Evolutionary conservation across 768 basidiomycete species (phyloP).

Genomic region (Agrocybe praecox): DNA sequence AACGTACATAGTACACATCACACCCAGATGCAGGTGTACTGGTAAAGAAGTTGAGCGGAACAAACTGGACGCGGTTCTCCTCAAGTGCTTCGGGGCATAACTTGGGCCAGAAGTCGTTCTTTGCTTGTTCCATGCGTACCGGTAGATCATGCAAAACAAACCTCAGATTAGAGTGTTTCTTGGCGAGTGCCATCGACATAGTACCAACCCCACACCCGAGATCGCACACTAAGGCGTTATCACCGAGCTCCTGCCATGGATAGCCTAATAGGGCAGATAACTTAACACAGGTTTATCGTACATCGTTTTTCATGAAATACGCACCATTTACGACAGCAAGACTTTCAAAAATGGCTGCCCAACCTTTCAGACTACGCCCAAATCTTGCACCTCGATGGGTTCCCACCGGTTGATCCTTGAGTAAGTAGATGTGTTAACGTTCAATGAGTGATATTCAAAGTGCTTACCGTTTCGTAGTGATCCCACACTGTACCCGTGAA

Average conservation of each 20-base stretch:
- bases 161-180: slow-evolving; percentile 33
- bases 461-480: not conserved
- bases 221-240: slow-evolving; percentile 35
- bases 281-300: too few relatives aligned
- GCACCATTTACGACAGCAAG: not conserved
- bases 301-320: too few relatives aligned
- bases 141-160: slow-evolving; percentile 43
- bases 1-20: slow-evolving; percentile 42
- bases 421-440: too few relatives aligned
- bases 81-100: slow-evolving; percentile 29
- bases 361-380: not conserved
- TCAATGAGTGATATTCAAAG: too few relatives aligned
- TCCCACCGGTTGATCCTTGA: not conserved
- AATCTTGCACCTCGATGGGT: not conserved
- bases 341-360: not conserved
- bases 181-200: slow-evolving; percentile 31
- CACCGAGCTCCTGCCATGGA: slow-evolving; percentile 32
- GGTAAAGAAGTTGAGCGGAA: slow-evolving; percentile 39
- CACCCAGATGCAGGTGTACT: slow-evolving; percentile 36
- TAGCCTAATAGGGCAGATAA: slow-evolving; percentile 25
- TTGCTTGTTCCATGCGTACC: slow-evolving; percentile 28
- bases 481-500: not conserved
- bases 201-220: slow-evolving; percentile 41
- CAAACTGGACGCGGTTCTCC: slow-evolving; percentile 35
- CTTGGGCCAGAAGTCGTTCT: slow-evolving; percentile 28